Base-by-base conservation (phyloP, 2,329 filamentous ascomycete genomes). In the Fusarium pseudocircinatum region DNA sequence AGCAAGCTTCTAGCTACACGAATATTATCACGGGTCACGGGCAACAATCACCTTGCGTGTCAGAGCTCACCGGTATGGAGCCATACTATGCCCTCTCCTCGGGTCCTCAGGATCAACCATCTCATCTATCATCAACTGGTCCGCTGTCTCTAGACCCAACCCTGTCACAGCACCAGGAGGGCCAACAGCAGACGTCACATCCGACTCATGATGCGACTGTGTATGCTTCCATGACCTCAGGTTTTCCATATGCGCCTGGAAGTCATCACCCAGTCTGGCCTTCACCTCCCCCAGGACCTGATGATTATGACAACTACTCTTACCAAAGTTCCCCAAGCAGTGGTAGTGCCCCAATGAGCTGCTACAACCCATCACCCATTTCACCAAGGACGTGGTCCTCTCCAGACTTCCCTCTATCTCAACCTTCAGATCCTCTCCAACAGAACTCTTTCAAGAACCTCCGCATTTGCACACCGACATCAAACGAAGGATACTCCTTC, bases 241-340 rank as follows among this genome's bases (percentile, higher is more conserved):
- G 74, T 47, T 74, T 78, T 62, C 75, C 78, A 26, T 73, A 75
- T 53, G 62, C 59, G 24, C 67, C 64, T 52, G 76, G 68, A 65
- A 69, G 62, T 56, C 69, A 78, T 58, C 67, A 77, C 43, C 77
- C 74, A 47, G 64, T 70, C 54, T 83, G 82, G 79, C 78, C 80
- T 40, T 84, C 82, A 32, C 82, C 84, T 36, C 83, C 81, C 16
- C 78, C 79, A 14, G 78, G 78, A 18, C 78, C 79, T 42, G 81
- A 83, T 39, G 83, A 84, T 30, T 77, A 81, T 53, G 83, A 85
- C 26, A 79, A 79, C 64, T 80, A 81, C 60, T 80, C 80, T 47
- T 82, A 80, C 72, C 77, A 79, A 57, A 79, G 76, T 36, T 82
- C 82, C 15, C 80, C 82, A 8, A 75, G 75, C 22, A 75, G 73